Evolutionary conservation across 1,284 basidiomycete genomes (phyloP), one percentile per base, ranked within the genome.

Genomic region (Somion occarium): DNA sequence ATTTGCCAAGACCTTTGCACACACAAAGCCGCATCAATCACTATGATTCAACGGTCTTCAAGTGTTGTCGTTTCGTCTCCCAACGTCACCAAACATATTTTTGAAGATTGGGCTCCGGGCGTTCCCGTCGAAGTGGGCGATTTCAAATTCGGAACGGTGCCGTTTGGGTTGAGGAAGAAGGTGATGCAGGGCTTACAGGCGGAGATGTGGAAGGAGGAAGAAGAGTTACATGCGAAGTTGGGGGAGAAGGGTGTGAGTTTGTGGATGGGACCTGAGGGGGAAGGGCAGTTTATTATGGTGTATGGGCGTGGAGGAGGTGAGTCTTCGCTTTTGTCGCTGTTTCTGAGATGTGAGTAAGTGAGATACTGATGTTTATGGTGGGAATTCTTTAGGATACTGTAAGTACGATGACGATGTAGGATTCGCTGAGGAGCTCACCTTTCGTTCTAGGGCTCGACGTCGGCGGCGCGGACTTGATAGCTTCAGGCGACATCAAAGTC

Each of bases 401-500:
- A 50, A 48, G 64, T n/a, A n/a, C n/a, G n/a, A n/a, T 24, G 5
- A 38, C 13, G 7, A 25, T 24, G 30, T 34, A 34, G 7, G n/a
- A n/a, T n/a, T n/a, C n/a, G n/a, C n/a, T n/a, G n/a, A n/a, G n/a
- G 30, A 7, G 30, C 30, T 34, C 26, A 53, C 51, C 51, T 5
- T 46, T 49, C 11, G 67, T 34, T 34, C 7, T 44, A 64, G 63
- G 60, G 61, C 55, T 62, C 25, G 73, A 77, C 54, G 69, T 73
- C 20, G 75, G 74, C 18, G 67, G 64, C 34, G 68, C 69, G 2
- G 61, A 71, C 12, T 64, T 80, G 38, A 81, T 91, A 55, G 73
- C 76, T 5, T 79, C 85, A 37, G 80, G 82, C 12, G 78, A 82
- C 55, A 88, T 91, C 65, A 85, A 87, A 60, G 68, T 91, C 44